Base-by-base conservation (phyloP, 306 rosid species). In the Leucaena leucocephala region DNA sequence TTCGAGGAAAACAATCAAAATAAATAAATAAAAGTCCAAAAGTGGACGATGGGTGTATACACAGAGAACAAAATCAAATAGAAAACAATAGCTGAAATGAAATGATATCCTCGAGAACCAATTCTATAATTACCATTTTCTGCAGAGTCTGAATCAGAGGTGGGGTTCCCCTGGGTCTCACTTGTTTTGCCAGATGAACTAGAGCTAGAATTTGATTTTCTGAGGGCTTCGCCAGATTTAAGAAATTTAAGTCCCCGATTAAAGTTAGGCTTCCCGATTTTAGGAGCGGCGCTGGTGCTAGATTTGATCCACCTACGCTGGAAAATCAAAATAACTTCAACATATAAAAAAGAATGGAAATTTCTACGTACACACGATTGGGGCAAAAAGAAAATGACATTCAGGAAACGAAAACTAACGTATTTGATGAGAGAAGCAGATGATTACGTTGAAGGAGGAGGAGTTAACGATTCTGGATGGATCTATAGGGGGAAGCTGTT, bases 401-500 rank as follows among this genome's bases (percentile, higher is more conserved):
- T 50, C 36, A 19, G 16, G 50, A 54, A 72, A 39, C 16, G 43
- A 54, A 40, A 74, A 57, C 7, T 15, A 13, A 34, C n/a, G 11
- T 4, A 3, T 58, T 3, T 33, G 19, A 45, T 38, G 2, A 44
- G 68, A n/a, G 65, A 45, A 16, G 12, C 12, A 59, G 36, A 21
- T 35, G 57, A 83, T 44, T 74, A 82, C 82, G 75, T 68, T 71
- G 67, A 84, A 50, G 35, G 82, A 64, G 35, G 82, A 64, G 45
- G 43, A n/a, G 68, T 38, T 78, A 21, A 3, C n/a, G 77, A 71
- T 13, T 52, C 21, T 45, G 45, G 40, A 17, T 22, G 82, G 85
- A 62, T 85, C 72, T 63, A 83, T 71, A 14, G 88, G 84, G 17
- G 88, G 85, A 65, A 80, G 83, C 44, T 68, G 79, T 44, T 45